Evolutionary conservation across 148 eudicot genomes (phyloP).

Genomic region (Nepenthes gracilis): DNA sequence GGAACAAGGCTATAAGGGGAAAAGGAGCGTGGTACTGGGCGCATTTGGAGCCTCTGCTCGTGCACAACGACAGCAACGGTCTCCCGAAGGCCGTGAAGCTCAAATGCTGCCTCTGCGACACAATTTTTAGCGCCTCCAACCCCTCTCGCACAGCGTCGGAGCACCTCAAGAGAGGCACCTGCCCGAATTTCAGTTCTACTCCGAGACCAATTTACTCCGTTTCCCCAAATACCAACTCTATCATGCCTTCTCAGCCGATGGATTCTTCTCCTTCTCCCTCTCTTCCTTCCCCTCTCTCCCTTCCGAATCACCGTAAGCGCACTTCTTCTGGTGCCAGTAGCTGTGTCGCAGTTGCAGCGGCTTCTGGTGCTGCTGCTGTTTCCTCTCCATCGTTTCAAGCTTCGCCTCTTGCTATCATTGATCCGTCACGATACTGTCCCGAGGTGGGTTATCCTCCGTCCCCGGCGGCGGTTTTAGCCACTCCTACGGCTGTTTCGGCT

Average conservation of each 20-base stretch:
- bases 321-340: conserved; percentile 28
- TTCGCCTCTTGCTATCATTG: conserved; percentile 43
- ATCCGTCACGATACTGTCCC: conserved; percentile 41
- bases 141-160: conserved; percentile 94
- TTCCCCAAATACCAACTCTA: conserved; percentile 8
- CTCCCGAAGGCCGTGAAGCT: conserved; percentile 76
- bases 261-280: conserved; percentile 7
- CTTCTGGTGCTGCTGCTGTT: too few relatives aligned
- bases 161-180: conserved; percentile 86
- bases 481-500: conserved; percentile 6
- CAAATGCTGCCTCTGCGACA: conserved; percentile 60
- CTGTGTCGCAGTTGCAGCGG: background rate
- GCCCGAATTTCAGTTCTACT: conserved; percentile 48
- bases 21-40: conserved; percentile 99
- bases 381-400: conserved; percentile 18
- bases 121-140: conserved; percentile 80
- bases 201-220: conserved; percentile 19
- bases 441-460: conserved; percentile 38
- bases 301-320: conserved; percentile 24
- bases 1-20: conserved; percentile 79
- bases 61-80: conserved; percentile 42
- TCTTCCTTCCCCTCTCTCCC: too few relatives aligned
- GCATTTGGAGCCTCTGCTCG: conserved; percentile 68
- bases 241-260: conserved; percentile 1
- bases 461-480: conserved; percentile 12